Evolutionary conservation across 78 protist species (phyloP), one percentile per base, ranked within the genome.

Genomic region (Dictyostelium brefeldianum): DNA sequence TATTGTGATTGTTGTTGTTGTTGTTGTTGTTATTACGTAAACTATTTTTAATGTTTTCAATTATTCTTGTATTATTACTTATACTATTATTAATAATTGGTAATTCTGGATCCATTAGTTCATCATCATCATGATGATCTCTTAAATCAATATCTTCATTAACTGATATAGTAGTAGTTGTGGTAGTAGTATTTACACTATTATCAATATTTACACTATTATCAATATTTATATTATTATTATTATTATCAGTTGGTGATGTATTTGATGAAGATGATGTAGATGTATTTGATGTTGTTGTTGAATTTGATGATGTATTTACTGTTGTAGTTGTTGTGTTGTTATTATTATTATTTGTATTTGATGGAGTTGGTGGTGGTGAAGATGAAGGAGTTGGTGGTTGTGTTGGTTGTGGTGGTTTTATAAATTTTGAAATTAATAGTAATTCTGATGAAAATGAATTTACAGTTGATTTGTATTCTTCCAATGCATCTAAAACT

Each of bases 391-490:
- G 57, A 18, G 29, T 8, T 18, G 18, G 53, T 9, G 8, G 20
- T 10, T 6, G 70, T 2, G 2, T 18, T 57, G 11, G 67, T 4
- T 31, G 1, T 27, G 47, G 75, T 67, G 75, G 50, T 67, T 31
- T 67, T 31, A 67, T 67, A 67, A 31, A 29, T 67, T 67, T 67
- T 27, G 75, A 31, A 14, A 67, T 31, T 67, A 29, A n/a, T 29
- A 31, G 20, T 31, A 67, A 67, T 31, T 67, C 75, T 15, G 9
- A 29, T 67, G 75, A 31, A 67, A 31, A 36, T 12, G 41, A 31
- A 67, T 67, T 67, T 20, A 67, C 17, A 27, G 75, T 67, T 31
- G 48, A 67, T 73, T 73, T 73, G 46, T 73, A 73, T 5, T 73
- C 79, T 17, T 73, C 59, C 27, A 73, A 73, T 46, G 56, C 56